Conservation (phyloP, 176 grass and related monocot genomes). For the Triticum turgidum region DNA sequence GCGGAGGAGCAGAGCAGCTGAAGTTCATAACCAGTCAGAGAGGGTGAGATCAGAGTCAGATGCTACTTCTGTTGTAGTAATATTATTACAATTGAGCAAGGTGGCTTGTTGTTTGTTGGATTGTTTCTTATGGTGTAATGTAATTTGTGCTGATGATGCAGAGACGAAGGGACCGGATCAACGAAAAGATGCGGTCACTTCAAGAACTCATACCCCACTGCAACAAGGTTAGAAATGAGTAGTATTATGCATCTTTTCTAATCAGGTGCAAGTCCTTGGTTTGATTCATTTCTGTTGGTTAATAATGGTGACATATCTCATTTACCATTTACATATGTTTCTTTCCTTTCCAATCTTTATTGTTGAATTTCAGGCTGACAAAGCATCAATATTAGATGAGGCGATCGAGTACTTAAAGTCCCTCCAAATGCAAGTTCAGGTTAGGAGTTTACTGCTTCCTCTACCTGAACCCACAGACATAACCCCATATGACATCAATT, state of each 20-base stretch:
- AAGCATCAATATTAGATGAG: conserved; percentile 90
- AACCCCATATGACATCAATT: neutral
- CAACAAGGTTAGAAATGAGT: conserved; percentile 68
- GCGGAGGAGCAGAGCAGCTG: conserved; percentile 71
- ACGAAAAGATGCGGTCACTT: conserved; percentile 84
- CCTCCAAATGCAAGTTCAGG: conserved; percentile 97
- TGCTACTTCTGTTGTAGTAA: neutral
- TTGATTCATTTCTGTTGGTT: conserved; percentile 21
- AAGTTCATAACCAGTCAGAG: conserved; percentile 96
- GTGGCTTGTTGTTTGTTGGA: neutral
- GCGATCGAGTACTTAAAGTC: conserved; percentile 93
- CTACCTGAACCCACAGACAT: neutral
- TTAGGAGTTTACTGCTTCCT: conserved; percentile 1
- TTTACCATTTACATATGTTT: neutral
- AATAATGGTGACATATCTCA: neutral
- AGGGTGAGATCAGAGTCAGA: conserved; percentile 72
- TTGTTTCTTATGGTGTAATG: neutral
- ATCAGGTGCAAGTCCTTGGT: conserved; percentile 1
- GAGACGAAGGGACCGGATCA: conserved; percentile 95
- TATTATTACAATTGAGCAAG: neutral
- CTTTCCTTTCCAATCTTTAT: neutral
- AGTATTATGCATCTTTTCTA: neutral
- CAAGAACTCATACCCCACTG: conserved; percentile 93
- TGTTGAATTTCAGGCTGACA: conserved; percentile 60
- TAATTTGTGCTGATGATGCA: conserved; percentile 33